These are phyloP conservation scores for Cladorrhinum sp. DNA, from an alignment of 2,329 filamentous ascomycete genomes.

Conservation along the genomic window DNA sequence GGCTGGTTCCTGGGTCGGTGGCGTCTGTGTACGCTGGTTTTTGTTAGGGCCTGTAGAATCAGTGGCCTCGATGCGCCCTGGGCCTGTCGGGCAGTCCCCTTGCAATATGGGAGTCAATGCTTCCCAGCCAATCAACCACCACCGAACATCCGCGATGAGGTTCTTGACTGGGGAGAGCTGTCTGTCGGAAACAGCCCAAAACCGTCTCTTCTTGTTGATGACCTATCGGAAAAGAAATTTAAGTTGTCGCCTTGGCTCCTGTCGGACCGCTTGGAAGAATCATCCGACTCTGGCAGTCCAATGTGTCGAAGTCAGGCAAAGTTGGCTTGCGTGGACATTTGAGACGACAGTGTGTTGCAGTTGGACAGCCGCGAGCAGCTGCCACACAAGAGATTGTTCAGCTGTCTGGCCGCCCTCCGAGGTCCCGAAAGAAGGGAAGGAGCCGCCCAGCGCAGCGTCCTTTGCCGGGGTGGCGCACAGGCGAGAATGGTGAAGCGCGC, in stretches of 20 bases:
- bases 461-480: constrained; percentile 7
- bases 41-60: background rate
- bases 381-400: no score
- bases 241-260: background rate
- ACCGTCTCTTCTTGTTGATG: background rate
- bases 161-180: constrained; percentile 3
- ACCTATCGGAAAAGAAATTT: background rate
- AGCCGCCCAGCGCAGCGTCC: background rate
- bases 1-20: background rate
- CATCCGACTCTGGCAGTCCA: no score
- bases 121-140: constrained; percentile 13
- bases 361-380: background rate
- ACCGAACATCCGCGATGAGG: background rate
- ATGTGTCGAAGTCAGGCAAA: background rate
- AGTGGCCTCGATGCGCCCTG: background rate
- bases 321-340: background rate
- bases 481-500: constrained; percentile 7
- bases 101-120: constrained; percentile 11
- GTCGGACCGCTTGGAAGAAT: no score
- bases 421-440: constrained; percentile 6
- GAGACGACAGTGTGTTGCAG: background rate
- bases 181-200: background rate
- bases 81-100: background rate
- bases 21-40: background rate
- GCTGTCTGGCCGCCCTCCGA: background rate